Base-by-base conservation (phyloP, 176 grass and related monocot genomes). In the Pharus latifolius region DNA sequence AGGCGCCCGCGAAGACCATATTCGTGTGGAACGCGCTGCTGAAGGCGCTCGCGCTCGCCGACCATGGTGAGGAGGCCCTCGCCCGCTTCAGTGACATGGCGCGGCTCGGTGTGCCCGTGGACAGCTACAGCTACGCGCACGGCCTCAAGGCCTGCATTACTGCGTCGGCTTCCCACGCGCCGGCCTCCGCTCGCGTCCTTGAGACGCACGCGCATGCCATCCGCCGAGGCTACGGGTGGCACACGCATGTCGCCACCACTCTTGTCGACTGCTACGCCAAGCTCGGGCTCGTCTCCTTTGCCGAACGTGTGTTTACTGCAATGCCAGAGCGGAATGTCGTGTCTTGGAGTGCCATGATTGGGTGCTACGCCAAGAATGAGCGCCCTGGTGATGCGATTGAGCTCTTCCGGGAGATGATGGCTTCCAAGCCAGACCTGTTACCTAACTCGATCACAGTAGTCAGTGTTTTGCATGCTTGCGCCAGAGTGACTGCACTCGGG, bases 311-410 rank as follows among this genome's bases (percentile, higher is more conserved):
- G 52, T 98, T 98, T 51, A 35, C 71, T 48, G 49, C 63, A 50
- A 94, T 88, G 84, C 67, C 65, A 19, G 86, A 80, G 26, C 71
- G 78, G 65, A 98, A 85, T 67, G 52, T 94, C 33, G 87, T 98
- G 29, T 90, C 95, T 7, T 98, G 90, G 90, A 98, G 84, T 54
- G 89, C 95, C 72, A 94, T 98, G 95, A 91, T 98, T 72, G 74
- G 67, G 22, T 98, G 87, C 72, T 91, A 94, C 25, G 72, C 83
- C 27, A 82, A 92, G 72, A 91, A 94, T n/a, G 90, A 99, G 64
- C 72, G 78, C n/a, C 65, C 89, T 17, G 83, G 67, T 52, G 78
- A 88, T 73, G 86, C 95, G 1, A 51, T 98, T 29, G 49, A 65
- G 29, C 81, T 98, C n/a, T 94, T 98, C 74, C 49, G 72, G 43